phyloP scores from a whole-genome alignment of 257 asterid species.

The Nicotiana noctiflora region DNA sequence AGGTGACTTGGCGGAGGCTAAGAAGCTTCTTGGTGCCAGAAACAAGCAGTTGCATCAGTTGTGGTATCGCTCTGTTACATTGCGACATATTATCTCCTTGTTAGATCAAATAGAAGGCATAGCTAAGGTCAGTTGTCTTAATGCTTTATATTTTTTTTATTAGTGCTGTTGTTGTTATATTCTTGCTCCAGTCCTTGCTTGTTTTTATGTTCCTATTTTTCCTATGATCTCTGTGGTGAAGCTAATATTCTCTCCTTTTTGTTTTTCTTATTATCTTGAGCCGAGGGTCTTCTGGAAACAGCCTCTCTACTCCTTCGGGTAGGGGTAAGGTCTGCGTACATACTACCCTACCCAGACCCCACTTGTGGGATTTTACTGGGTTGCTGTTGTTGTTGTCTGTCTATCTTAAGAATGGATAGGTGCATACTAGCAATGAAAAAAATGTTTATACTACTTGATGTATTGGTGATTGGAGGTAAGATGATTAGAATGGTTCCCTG shows the following conservation, averaged over 20 bases:
- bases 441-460: neutral
- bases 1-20: constrained; percentile 80
- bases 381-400: neutral
- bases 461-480: no score
- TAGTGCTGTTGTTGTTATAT: neutral
- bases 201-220: no score
- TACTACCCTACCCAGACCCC: no score
- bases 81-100: constrained; percentile 90
- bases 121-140: constrained; percentile 61
- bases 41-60: constrained; percentile 97
- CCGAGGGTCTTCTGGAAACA: no score
- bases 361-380: no score
- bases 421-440: neutral
- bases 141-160: neutral
- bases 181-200: neutral
- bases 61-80: constrained; percentile 95
- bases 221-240: no score
- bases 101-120: constrained; percentile 98
- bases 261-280: no score
- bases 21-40: constrained; percentile 79
- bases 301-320: no score
- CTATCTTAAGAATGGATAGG: neutral
- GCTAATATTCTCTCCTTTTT: no score
- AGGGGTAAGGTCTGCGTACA: no score
- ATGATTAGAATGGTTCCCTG: no score